phyloP scores from a whole-genome alignment of 257 asterid species.

The Solanum medicagineum region DNA sequence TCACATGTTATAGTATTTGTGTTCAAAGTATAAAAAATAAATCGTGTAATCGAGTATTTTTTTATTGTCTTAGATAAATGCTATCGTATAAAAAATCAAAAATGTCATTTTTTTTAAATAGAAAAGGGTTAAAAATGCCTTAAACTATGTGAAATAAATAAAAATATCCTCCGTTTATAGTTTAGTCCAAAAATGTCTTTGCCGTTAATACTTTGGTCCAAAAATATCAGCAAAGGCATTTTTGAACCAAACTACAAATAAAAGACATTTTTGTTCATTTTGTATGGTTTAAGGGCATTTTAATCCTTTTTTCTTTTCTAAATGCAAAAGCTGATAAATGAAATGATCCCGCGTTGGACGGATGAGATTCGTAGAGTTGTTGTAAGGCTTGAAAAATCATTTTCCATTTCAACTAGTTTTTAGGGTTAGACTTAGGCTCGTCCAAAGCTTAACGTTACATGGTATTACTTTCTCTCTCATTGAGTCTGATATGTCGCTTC shows the following conservation, averaged over 20 bases:
- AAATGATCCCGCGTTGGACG: background rate
- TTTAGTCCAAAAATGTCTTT: no score
- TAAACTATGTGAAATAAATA: no score
- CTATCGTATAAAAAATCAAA: background rate
- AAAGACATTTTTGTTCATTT: no score
- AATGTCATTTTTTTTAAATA: background rate
- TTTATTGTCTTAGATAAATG: background rate
- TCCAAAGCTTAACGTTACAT: background rate
- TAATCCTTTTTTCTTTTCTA: no score
- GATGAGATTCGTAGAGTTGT: background rate
- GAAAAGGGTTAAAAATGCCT: no score
- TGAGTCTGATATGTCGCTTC: background rate
- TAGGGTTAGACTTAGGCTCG: background rate
- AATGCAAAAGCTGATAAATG: background rate
- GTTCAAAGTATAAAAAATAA: background rate
- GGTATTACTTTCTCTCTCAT: background rate
- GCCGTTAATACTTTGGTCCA: no score
- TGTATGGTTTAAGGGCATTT: no score
- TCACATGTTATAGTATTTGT: background rate
- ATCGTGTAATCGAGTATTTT: background rate
- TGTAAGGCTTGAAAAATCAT: background rate
- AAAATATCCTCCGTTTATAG: no score
- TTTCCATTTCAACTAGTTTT: background rate
- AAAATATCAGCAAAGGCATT: no score
- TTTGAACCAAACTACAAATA: no score